A percentile compares a stretch with the other conserved stretches of the same genome.
phyloP scores from a whole-genome alignment of 768 basidiomycete genomes.

The Gloeostereum incarnatum region DNA sequence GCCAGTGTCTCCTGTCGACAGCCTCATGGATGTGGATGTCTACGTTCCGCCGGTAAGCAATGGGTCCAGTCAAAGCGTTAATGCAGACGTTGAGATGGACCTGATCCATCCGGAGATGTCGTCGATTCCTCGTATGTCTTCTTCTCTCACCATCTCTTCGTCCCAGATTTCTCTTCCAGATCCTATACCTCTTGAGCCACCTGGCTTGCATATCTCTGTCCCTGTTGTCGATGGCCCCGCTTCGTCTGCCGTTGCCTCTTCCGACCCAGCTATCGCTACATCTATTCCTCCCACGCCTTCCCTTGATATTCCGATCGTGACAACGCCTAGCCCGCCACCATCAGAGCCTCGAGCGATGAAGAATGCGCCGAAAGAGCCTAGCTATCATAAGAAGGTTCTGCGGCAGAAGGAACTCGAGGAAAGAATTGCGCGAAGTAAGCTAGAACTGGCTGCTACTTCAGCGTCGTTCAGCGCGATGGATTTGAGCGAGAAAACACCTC shows the following conservation, averaged over 20 bases:
- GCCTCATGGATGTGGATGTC: too few relatives aligned
- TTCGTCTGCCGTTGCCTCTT: too few relatives aligned
- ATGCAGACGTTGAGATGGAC: too few relatives aligned
- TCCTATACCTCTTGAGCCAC: background rate
- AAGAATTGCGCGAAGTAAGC: slow-evolving; percentile 25
- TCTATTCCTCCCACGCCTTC: background rate
- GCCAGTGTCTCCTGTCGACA: too few relatives aligned
- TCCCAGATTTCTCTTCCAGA: background rate
- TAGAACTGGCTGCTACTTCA: slow-evolving; percentile 18
- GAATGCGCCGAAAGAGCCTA: slow-evolving; percentile 26
- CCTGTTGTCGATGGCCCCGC: background rate
- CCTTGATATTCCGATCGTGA: background rate
- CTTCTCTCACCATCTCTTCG: background rate
- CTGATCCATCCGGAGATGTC: too few relatives aligned
- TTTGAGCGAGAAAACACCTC: background rate
- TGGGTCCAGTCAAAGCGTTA: too few relatives aligned
- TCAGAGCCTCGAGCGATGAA: slow-evolving; percentile 30
- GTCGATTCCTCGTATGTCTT: too few relatives aligned
- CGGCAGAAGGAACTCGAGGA: slow-evolving; percentile 37
- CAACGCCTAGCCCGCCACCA: slow-evolving; percentile 9
- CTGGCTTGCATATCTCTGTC: background rate
- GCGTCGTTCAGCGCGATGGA: background rate
- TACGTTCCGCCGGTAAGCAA: too few relatives aligned
- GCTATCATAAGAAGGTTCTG: slow-evolving; percentile 25
- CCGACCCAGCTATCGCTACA: background rate